Evolutionary conservation across 441 rosid species (phyloP), one percentile per base, ranked within the genome.

Genomic region (Adansonia madagascariensis): DNA sequence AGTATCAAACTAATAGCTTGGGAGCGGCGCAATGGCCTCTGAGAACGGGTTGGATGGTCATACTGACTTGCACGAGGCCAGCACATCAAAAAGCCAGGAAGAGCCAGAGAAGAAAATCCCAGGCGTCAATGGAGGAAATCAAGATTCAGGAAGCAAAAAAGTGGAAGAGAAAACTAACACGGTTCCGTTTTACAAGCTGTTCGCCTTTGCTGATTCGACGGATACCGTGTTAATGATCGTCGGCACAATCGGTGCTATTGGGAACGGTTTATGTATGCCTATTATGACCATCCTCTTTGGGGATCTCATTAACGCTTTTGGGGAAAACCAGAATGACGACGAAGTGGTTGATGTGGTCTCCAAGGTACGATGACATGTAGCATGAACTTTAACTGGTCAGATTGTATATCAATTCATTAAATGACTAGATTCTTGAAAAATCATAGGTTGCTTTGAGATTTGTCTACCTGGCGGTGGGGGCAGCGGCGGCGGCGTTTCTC

Each of bases 401-500:
- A n/a, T 17, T 53, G 43, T 59, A 3, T 61, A 31, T 27, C 44
- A 46, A 44, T 10, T 62, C 49, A 10, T 60, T 9, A 62, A 74
- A 31, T 46, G 22, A 22, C 39, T 20, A 4, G 8, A 3, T 50
- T 52, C 52, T 49, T 20, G 70, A 35, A 75, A 75, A 35, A 63
- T 27, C 60, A 17, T 75, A 95, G 99, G 92, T 94, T 3, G 81
- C 89, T 80, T 55, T 96, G 63, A 90, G 88, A 44, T 89, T 81
- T 77, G 86, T 91, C 5, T 91, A 89, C 84, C 85, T 94, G 83
- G 98, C 88, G 2, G 57, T 88, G 3, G 98, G 93, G 39, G 77
- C 93, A 17, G 89, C 73, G 57, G 82, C 67, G 0, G 94, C 94
- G 11, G 88, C 98, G 49, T 86, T 89, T 77, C 86, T 89, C 65